phyloP scores from a whole-genome alignment of 2,329 filamentous ascomycete species.

The Microdochium trichocladiopsis region DNA sequence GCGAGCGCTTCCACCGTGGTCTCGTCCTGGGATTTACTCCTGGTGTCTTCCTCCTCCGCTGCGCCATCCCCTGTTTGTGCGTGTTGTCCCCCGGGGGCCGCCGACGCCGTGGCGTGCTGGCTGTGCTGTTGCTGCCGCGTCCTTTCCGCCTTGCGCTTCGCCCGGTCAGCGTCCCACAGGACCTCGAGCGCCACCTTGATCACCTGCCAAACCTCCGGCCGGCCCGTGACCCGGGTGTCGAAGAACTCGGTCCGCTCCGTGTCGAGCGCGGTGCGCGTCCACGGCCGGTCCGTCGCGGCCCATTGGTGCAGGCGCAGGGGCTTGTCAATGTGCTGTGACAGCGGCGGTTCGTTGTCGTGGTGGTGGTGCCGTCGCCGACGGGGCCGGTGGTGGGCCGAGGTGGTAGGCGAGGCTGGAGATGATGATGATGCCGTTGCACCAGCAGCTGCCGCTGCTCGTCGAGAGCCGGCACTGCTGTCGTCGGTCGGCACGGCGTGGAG shows the following conservation, averaged over 20 bases:
- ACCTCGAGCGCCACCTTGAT: constrained; percentile 61
- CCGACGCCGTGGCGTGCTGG: no score
- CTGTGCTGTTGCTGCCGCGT: background rate
- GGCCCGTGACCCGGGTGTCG: constrained; percentile 77
- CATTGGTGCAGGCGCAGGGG: constrained; percentile 61
- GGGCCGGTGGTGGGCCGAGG: constrained; percentile 1
- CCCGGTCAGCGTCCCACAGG: constrained; percentile 49
- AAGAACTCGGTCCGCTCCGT: constrained; percentile 79
- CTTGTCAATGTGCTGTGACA: constrained; percentile 62
- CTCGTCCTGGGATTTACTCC: constrained; percentile 13
- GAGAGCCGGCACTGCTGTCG: constrained; percentile 13
- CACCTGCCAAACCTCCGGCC: constrained; percentile 73
- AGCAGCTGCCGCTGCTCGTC: no score
- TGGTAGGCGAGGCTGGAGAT: background rate
- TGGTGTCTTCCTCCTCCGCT: constrained; percentile 3
- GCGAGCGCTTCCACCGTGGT: constrained; percentile 35
- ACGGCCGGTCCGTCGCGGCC: constrained; percentile 54
- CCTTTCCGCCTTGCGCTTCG: background rate
- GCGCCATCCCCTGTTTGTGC: constrained; percentile 15
- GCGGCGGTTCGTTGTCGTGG: constrained; percentile 30
- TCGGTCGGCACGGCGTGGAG: constrained; percentile 22
- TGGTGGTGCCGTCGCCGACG: constrained; percentile 25
- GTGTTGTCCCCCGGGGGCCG: no score
- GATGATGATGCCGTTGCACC: no score
- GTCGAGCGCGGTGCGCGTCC: constrained; percentile 64